Evolutionary conservation across 345 rosid genomes (phyloP).

Genomic region (Citrus maxima): DNA sequence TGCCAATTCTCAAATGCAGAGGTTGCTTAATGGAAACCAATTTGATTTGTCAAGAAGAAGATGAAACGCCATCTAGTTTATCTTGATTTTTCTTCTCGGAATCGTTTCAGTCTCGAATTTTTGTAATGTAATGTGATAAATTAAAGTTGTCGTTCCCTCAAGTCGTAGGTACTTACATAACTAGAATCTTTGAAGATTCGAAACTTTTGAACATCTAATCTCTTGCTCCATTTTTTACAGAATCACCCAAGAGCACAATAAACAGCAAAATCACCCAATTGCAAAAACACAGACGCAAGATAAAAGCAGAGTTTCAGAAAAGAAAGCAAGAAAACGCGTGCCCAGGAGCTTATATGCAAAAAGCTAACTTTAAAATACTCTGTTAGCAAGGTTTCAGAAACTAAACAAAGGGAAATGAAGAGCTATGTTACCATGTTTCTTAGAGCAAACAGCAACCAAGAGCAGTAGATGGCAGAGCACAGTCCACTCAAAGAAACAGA

Average conservation of each 20-base stretch:
- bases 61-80: no score
- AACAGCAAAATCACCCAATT: background rate
- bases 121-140: no score
- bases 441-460: conserved; percentile 47
- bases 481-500: conserved; percentile 25
- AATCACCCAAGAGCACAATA: background rate
- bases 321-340: background rate
- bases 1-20: background rate
- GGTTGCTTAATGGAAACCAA: background rate
- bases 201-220: no score
- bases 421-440: conserved; percentile 41
- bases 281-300: background rate
- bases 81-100: no score
- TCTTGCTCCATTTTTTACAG: background rate
- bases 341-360: background rate
- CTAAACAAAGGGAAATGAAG: background rate
- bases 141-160: no score
- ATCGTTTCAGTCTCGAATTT: no score
- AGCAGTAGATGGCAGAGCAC: conserved; percentile 35
- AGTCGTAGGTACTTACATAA: no score
- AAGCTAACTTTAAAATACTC: background rate
- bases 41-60: no score
- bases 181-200: no score
- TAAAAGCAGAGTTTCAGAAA: background rate
- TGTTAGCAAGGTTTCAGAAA: background rate